Percentiles rank a stretch among this genome's conserved stretches.
Conservation (phyloP, 306 rosid genomes). For the Heteromeles arbutifolia region DNA sequence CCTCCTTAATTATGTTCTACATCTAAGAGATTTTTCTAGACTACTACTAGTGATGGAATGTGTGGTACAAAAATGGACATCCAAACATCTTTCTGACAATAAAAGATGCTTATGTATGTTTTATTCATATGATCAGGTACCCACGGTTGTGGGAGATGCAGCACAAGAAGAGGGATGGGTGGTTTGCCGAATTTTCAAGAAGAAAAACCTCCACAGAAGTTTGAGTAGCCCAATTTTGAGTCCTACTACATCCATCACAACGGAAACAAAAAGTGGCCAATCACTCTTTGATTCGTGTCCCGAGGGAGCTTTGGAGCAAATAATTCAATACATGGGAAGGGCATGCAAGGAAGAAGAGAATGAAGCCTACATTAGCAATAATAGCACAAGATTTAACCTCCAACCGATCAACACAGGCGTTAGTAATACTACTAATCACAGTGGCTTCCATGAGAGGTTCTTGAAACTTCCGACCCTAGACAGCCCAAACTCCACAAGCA, state of each 20-base stretch:
- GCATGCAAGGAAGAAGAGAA: slow-evolving; percentile 58
- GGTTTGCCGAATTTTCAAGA: slow-evolving; percentile 91
- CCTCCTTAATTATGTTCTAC: background rate
- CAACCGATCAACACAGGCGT: slow-evolving; percentile 18
- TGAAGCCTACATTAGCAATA: slow-evolving; percentile 5
- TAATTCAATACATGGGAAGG: slow-evolving; percentile 57
- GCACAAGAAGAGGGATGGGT: slow-evolving; percentile 90
- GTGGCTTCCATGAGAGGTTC: slow-evolving; percentile 34
- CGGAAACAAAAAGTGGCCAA: slow-evolving; percentile 33
- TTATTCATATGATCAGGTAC: slow-evolving; percentile 11
- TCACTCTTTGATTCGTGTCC: slow-evolving; percentile 33
- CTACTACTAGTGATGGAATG: background rate
- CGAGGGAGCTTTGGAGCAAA: slow-evolving; percentile 69
- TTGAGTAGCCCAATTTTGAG: slow-evolving; percentile 43
- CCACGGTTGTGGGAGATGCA: slow-evolving; percentile 52
- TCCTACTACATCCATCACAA: background rate
- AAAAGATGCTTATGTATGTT: background rate
- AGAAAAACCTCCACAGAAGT: slow-evolving; percentile 75
- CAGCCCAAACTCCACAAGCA: slow-evolving; percentile 60
- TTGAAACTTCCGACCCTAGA: slow-evolving; percentile 66
- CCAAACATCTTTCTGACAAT: background rate
- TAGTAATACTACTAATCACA: background rate
- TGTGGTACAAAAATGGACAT: background rate
- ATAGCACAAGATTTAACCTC: slow-evolving; percentile 8
- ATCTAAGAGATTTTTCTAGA: background rate